Conservation (phyloP, 345 rosid genomes). For the Turritis glabra region DNA sequence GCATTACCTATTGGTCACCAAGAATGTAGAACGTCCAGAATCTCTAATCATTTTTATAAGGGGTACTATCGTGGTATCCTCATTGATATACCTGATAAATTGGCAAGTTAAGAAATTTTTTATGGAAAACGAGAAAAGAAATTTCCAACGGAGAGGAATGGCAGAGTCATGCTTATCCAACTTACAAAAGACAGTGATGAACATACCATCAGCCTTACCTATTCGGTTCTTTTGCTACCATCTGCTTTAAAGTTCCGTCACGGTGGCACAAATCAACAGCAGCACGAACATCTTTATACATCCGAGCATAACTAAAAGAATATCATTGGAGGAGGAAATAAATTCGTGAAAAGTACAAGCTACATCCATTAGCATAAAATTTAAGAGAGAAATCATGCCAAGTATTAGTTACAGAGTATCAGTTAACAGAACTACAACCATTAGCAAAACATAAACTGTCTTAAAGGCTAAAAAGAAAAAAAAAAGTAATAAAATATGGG, state of each 20-base stretch:
- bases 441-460: neutral
- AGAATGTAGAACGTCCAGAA: constrained; percentile 91
- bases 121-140: neutral
- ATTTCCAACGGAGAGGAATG: neutral
- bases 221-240: constrained; percentile 90
- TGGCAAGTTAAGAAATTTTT: neutral
- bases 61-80: constrained; percentile 74
- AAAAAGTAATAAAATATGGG: constrained; percentile 1
- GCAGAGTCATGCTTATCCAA: neutral
- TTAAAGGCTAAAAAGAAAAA: neutral
- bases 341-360: neutral
- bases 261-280: constrained; percentile 99
- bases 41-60: constrained; percentile 88
- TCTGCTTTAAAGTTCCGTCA: constrained; percentile 93
- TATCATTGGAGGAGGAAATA: neutral
- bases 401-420: neutral
- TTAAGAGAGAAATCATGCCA: neutral
- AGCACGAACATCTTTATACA: constrained; percentile 94
- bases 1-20: constrained; percentile 92
- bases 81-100: constrained; percentile 71
- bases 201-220: constrained; percentile 37
- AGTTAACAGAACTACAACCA: neutral
- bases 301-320: constrained; percentile 61
- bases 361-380: neutral
- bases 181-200: neutral